Evolutionary conservation across 1,139 yeast genomes (phyloP).

Genomic region (Zygosaccharomyces pseudobailii): DNA sequence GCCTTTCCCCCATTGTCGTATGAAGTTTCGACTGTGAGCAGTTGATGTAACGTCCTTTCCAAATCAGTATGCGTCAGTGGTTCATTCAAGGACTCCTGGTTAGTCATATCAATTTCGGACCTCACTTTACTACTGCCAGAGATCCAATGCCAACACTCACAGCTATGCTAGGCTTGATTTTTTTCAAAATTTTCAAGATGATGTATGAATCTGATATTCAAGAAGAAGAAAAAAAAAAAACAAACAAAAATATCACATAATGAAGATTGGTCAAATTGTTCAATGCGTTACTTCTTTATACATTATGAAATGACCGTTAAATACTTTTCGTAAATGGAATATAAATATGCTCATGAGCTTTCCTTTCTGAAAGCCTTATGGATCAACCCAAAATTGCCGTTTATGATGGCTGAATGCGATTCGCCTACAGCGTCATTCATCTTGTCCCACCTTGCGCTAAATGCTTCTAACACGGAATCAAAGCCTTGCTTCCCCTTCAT

Average conservation of each 20-base stretch:
- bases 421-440: constrained; percentile 31
- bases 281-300: not conserved
- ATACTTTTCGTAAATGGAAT: not conserved
- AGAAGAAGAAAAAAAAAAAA: not conserved
- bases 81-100: not conserved
- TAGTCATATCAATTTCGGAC: not conserved
- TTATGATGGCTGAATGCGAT: constrained; percentile 25
- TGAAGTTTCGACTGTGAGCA: constrained; percentile 18
- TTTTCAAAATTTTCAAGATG: not conserved
- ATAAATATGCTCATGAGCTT: not conserved
- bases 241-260: not conserved
- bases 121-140: not conserved
- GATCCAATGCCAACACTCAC: not conserved
- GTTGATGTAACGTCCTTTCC: constrained; percentile 21
- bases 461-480: constrained; percentile 63
- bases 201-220: not conserved
- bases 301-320: not conserved
- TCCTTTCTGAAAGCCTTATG: constrained; percentile 32
- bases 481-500: constrained; percentile 75
- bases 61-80: constrained; percentile 13
- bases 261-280: not conserved
- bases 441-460: constrained; percentile 45
- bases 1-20: constrained; percentile 13
- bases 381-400: constrained; percentile 30
- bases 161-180: too few relatives aligned